Evolutionary conservation across 78 protist genomes (phyloP).

Genomic region (Dictyostelium brefeldianum): DNA sequence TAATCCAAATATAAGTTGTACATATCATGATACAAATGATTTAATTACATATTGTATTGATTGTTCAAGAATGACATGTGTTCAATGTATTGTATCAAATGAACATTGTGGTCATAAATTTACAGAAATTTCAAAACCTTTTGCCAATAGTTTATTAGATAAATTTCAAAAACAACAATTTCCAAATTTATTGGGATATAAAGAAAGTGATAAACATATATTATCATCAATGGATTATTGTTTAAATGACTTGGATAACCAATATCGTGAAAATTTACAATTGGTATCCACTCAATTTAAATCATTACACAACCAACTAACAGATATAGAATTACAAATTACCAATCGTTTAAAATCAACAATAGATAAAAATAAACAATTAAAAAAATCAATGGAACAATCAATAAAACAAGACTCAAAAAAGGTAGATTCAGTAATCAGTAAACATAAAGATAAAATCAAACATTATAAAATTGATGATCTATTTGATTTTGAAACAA

Average conservation of each 20-base stretch:
- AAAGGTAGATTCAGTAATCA: not conserved
- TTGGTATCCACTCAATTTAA: not conserved
- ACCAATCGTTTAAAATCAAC: not conserved
- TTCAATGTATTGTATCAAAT: conserved; percentile 1
- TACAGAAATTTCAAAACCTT: not conserved
- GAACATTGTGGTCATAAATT: conserved; percentile 30
- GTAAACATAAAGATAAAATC: not conserved
- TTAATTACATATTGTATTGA: conserved; percentile 21
- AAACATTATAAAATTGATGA: not conserved
- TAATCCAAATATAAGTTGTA: conserved; percentile 5
- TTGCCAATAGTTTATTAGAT: not conserved
- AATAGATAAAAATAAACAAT: not conserved
- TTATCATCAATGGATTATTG: conserved; percentile 7
- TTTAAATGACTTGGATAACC: not conserved
- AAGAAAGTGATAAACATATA: conserved; percentile 16
- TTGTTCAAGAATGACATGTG: conserved; percentile 17
- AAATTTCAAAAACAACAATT: conserved; percentile 14
- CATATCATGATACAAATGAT: conserved; percentile 13
- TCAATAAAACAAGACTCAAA: not conserved
- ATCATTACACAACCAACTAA: not conserved
- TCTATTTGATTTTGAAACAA: not conserved
- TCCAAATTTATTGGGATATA: not conserved
- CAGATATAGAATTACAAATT: not conserved
- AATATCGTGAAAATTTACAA: not conserved
- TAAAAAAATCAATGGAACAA: not conserved